These are phyloP conservation scores for Spergularia azorica DNA, from an alignment of 179 eudicot genomes.

Conservation along the genomic window DNA sequence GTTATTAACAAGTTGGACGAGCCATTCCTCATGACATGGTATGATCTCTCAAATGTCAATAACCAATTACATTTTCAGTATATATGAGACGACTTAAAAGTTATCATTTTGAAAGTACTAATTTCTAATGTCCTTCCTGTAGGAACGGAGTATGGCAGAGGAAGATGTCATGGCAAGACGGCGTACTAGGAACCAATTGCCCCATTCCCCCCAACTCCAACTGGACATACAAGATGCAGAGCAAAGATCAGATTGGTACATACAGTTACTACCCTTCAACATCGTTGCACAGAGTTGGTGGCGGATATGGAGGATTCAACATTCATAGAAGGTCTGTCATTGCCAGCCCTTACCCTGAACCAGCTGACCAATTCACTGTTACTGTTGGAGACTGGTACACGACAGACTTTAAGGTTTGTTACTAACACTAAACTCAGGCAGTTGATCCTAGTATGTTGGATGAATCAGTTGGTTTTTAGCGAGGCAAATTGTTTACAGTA, in stretches of 20 bases:
- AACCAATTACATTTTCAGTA: too few species aligned
- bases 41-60: conserved; percentile 22
- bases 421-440: too few species aligned
- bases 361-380: conserved; percentile 49
- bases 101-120: neutral
- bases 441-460: too few species aligned
- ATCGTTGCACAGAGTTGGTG: conserved; percentile 62
- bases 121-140: neutral
- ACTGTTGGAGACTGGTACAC: conserved; percentile 75
- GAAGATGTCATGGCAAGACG: conserved; percentile 77
- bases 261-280: conserved; percentile 65
- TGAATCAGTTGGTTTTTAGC: too few species aligned
- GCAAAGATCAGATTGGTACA: conserved; percentile 81
- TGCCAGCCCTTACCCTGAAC: conserved; percentile 54
- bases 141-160: conserved; percentile 81
- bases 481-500: too few species aligned
- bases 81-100: neutral
- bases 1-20: conserved; percentile 68
- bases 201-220: conserved; percentile 67
- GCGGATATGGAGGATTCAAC: conserved; percentile 67
- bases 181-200: conserved; percentile 80
- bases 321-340: conserved; percentile 52
- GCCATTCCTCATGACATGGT: conserved; percentile 90
- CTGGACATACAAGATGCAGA: conserved; percentile 74
- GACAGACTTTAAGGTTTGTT: conserved; percentile 63